phyloP scores from a whole-genome alignment of 2,329 filamentous ascomycete genomes.

The Talaromyces sp. region DNA sequence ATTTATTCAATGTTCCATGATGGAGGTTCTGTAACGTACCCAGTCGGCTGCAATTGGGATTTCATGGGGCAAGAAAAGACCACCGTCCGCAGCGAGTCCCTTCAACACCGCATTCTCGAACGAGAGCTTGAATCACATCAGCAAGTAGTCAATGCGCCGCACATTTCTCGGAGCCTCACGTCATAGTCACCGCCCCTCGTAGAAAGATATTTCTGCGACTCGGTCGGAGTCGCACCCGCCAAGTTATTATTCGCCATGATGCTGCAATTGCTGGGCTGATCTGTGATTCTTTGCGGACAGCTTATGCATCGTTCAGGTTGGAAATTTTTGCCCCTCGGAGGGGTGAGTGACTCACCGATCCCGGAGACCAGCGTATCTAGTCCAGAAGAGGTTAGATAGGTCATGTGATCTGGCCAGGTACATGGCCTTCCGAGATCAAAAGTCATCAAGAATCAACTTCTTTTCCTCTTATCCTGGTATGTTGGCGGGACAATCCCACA shows the following conservation, averaged over 20 bases:
- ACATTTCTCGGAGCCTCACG: conserved; percentile 13
- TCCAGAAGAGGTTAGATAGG: too few species aligned
- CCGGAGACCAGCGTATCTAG: not conserved
- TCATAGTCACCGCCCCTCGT: conserved; percentile 28
- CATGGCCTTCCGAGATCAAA: too few species aligned
- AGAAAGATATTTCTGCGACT: conserved; percentile 28
- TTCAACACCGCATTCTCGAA: conserved; percentile 91
- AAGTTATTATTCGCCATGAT: not conserved
- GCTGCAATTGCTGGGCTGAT: not conserved
- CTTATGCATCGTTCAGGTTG: not conserved
- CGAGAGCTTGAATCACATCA: conserved; percentile 47
- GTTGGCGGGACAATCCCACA: too few species aligned
- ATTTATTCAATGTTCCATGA: not conserved
- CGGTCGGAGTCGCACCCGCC: conserved; percentile 8
- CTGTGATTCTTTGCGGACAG: not conserved
- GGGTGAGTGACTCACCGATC: not conserved
- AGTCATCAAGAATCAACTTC: too few species aligned
- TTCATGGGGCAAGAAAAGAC: conserved; percentile 81
- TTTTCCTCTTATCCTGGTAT: too few species aligned
- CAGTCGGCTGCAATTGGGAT: conserved; percentile 62
- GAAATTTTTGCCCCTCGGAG: not conserved
- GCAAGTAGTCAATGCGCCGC: not conserved
- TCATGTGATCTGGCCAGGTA: too few species aligned
- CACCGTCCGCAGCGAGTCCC: conserved; percentile 78
- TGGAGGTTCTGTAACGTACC: conserved; percentile 29